Conservation (phyloP, 139 green algal genomes). For the Mychonastes homosphaera region DNA sequence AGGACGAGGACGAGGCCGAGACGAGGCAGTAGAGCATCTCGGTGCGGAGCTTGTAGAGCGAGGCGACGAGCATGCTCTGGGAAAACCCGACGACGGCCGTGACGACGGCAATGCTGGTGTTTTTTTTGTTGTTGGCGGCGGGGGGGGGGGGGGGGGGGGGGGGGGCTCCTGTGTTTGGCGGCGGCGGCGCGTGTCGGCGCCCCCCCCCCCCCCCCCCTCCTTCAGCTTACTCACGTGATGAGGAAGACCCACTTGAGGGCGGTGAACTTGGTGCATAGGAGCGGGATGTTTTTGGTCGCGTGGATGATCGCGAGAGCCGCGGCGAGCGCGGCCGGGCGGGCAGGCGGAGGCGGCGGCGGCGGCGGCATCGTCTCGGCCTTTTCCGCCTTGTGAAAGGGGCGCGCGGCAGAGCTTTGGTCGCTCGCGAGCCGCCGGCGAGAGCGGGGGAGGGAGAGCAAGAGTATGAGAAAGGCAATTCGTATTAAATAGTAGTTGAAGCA, state of each 20-base stretch:
- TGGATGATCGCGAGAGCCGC: no score
- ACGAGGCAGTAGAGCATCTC: constrained; percentile 26
- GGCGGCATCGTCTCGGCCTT: no score
- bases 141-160: background rate
- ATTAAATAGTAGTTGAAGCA: no score
- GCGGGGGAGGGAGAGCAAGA: no score
- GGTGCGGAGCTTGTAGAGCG: constrained; percentile 29
- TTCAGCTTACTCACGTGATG: constrained; percentile 8
- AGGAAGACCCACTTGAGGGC: constrained; percentile 30
- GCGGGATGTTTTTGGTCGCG: no score
- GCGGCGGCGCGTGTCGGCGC: background rate
- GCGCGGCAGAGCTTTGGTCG: no score
- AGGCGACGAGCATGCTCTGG: constrained; percentile 42
- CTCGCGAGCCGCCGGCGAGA: no score
- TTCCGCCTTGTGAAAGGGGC: no score
- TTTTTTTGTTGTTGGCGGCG: background rate
- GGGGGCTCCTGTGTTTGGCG: background rate
- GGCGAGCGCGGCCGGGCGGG: no score
- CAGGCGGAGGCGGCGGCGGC: no score
- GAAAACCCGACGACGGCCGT: constrained; percentile 39
- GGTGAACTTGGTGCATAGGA: constrained; percentile 22
- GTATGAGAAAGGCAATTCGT: no score
- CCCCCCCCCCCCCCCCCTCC: background rate
- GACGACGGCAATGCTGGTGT: constrained; percentile 33
- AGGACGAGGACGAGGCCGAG: constrained; percentile 33